Percentiles rank a stretch among this genome's conserved stretches.
Conservation (phyloP, 208 protist species). For the Lotmaria passim region DNA sequence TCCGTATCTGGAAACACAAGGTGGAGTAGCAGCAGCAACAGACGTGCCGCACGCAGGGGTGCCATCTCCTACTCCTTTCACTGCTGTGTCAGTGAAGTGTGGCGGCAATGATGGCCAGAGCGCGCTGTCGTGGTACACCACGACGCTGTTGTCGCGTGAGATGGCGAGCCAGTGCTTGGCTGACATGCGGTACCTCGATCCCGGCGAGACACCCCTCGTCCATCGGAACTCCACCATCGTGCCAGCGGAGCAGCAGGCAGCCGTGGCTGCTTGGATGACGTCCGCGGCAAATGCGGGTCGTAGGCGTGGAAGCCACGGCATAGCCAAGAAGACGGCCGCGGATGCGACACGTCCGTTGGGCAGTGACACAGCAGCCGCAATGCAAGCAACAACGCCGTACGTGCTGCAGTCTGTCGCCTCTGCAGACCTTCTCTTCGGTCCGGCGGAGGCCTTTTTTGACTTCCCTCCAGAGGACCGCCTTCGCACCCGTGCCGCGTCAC, state of each 20-base stretch:
- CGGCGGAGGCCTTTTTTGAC: conserved; percentile 57
- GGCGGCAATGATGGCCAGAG: neutral
- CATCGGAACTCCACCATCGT: neutral
- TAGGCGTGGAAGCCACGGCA: neutral
- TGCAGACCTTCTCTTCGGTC: conserved; percentile 54
- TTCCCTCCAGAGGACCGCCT: conserved; percentile 24
- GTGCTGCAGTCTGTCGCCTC: conserved; percentile 38
- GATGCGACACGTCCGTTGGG: neutral
- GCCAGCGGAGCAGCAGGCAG: neutral
- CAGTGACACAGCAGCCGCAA: neutral
- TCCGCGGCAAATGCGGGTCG: neutral
- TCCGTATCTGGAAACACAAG: too few relatives aligned
- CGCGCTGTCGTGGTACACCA: neutral
- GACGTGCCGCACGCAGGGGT: too few relatives aligned
- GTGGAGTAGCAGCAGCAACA: too few relatives aligned
- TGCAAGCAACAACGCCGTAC: conserved; percentile 16
- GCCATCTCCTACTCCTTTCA: neutral
- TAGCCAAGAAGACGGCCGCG: neutral
- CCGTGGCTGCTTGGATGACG: neutral
- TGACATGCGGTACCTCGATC: conserved; percentile 38
- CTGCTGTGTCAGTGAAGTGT: neutral
- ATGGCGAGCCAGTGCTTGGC: conserved; percentile 16
- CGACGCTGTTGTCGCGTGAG: neutral
- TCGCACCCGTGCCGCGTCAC: conserved; percentile 6
- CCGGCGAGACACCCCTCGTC: conserved; percentile 6